Percentiles rank a stretch among this genome's conserved stretches.
Conservation (phyloP, 1,139 yeast species). For the Kodamaea derodonti region DNA sequence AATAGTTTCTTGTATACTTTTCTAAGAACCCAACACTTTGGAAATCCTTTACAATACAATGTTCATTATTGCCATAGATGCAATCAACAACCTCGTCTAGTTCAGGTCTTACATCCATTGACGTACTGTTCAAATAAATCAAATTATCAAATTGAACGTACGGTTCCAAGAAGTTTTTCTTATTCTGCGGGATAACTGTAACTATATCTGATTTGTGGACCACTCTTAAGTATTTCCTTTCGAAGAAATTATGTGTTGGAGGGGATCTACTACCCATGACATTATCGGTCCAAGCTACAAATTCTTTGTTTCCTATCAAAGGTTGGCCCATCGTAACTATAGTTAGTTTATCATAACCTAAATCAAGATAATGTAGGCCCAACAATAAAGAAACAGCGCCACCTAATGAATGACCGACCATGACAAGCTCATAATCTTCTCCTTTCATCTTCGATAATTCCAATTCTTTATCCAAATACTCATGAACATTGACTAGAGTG, state of each 20-base stretch:
- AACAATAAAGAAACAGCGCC: slow-evolving; percentile 45
- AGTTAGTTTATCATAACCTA: slow-evolving; percentile 29
- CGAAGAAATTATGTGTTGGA: slow-evolving; percentile 18
- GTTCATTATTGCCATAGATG: slow-evolving; percentile 25
- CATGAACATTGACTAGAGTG: slow-evolving; percentile 28
- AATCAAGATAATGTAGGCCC: slow-evolving; percentile 34
- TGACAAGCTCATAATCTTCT: slow-evolving; percentile 30
- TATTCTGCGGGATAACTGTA: slow-evolving; percentile 38
- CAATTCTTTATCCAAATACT: slow-evolving; percentile 22
- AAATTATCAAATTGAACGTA: slow-evolving; percentile 45
- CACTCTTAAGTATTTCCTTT: slow-evolving; percentile 35
- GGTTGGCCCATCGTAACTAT: slow-evolving; percentile 54
- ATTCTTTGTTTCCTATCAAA: slow-evolving; percentile 40
- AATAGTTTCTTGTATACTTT: slow-evolving; percentile 21
- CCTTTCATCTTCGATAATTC: slow-evolving; percentile 3
- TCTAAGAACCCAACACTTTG: slow-evolving; percentile 7
- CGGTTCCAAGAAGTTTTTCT: slow-evolving; percentile 19
- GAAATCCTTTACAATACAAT: slow-evolving; percentile 38
- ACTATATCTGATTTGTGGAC: slow-evolving; percentile 47
- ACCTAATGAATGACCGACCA: slow-evolving; percentile 52
- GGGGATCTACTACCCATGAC: slow-evolving; percentile 27
- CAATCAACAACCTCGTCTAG: slow-evolving; percentile 32
- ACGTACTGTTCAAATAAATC: slow-evolving; percentile 41
- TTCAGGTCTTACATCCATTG: slow-evolving; percentile 21
- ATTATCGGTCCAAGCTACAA: slow-evolving; percentile 36